Base-by-base conservation (phyloP, 2,329 filamentous ascomycete species). In the Passalora sequoiae region DNA sequence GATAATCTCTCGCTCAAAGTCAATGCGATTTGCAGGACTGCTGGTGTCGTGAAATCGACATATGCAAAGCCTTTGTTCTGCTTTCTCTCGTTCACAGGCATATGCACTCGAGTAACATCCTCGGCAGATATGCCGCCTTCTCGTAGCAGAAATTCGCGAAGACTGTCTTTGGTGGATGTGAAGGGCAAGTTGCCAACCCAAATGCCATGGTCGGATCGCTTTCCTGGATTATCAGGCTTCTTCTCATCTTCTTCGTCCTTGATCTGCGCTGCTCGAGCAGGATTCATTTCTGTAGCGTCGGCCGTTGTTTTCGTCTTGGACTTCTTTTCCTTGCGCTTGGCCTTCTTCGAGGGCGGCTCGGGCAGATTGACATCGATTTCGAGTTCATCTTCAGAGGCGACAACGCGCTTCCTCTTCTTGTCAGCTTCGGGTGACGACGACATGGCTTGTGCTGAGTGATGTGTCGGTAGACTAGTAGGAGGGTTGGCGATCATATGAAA, bases 101-200 rank as follows among this genome's bases (percentile, higher is more conserved):
- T 71, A 66, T 96, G 83, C 39, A 97, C 72, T 47, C 92, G 78
- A 1, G 89, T 94, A 54, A 98, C 92, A 49, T 81, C 77, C 37
- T 80, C 77, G 43, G 80, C 75, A 8, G 62, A 59, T 46, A 77
- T 73, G 13, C 63, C 59, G 5, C 81, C 81, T 61, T 81, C 79
- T 27, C 81, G 77, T 24, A 83, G 76, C n/a, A 98, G 70, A 76
- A 94, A 97, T 48, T 76, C 77, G 59, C 83, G 81, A 37, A 98
- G 70, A 50, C 88, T 81, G 9, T 78, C 71, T 46, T 84, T 81
- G 32, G 84, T 92, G 29, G 84, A 73, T 35, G 78, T 80, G 73
- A 91, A 98, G n/a, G 85, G 80, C 50, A 98, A 69, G 67, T 98
- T 98, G 58, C 94, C 92, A 57, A 98, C 86, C 92, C 92, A 98